Evolutionary conservation across 2,329 filamentous ascomycete species (phyloP).

Genomic region (Colletotrichum cereale): DNA sequence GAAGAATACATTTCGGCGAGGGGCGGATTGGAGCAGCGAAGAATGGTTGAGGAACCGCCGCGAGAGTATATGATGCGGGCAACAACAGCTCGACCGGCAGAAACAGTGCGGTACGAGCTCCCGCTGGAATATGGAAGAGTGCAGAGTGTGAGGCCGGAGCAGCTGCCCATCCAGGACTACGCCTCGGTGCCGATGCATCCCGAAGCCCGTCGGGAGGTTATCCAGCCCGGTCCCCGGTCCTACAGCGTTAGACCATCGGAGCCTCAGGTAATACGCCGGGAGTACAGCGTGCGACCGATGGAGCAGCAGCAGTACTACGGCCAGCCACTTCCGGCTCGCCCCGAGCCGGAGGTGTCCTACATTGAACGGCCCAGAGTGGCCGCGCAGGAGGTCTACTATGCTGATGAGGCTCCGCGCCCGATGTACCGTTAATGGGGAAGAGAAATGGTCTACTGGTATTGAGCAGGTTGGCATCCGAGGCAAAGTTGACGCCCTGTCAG

Average conservation of each 20-base stretch:
- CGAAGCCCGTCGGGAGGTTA: constrained; percentile 53
- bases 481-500: background rate
- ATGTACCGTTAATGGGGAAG: constrained; percentile 49
- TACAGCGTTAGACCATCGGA: constrained; percentile 51
- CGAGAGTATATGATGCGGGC: constrained; percentile 68
- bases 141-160: constrained; percentile 57
- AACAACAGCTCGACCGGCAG: constrained; percentile 69
- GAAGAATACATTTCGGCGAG: constrained; percentile 64
- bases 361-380: constrained; percentile 58
- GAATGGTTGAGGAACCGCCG: constrained; percentile 59
- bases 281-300: constrained; percentile 57
- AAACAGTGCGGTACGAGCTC: constrained; percentile 57
- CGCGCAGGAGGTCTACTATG: constrained; percentile 60
- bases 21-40: constrained; percentile 54
- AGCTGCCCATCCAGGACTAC: constrained; percentile 61
- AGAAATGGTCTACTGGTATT: background rate
- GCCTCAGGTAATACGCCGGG: constrained; percentile 48
- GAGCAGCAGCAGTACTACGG: constrained; percentile 59
- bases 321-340: constrained; percentile 45
- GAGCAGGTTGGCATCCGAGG: background rate
- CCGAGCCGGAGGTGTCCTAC: constrained; percentile 57
- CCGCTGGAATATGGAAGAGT: constrained; percentile 58
- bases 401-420: constrained; percentile 55
- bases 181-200: constrained; percentile 52
- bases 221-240: constrained; percentile 45